Percentiles rank a stretch among this genome's conserved stretches.
Conservation (phyloP, 352 stramenopile genomes). For the Pythium apleroticum region DNA sequence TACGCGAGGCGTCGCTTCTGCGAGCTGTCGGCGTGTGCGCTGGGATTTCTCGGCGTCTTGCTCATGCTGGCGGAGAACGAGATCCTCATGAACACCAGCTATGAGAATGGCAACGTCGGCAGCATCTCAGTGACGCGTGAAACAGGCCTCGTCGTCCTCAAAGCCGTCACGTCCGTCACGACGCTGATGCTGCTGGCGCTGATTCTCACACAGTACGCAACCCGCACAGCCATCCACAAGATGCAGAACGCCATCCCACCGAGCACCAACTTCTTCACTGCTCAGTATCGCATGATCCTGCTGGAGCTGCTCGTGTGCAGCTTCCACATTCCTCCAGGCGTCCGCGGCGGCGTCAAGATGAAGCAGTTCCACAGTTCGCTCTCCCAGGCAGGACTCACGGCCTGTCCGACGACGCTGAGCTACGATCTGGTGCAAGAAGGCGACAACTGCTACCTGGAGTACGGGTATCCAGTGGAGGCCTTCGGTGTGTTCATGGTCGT, state of each 20-base stretch:
- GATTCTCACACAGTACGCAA: slow-evolving; percentile 51
- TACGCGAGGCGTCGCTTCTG: slow-evolving; percentile 45
- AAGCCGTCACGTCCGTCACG: slow-evolving; percentile 35
- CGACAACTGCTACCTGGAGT: slow-evolving; percentile 56
- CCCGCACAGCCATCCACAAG: slow-evolving; percentile 46
- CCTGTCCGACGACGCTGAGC: slow-evolving; percentile 26
- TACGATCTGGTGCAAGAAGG: slow-evolving; percentile 33
- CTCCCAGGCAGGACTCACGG: slow-evolving; percentile 16
- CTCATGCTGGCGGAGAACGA: slow-evolving; percentile 79
- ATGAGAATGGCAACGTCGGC: neutral
- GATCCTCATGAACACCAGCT: slow-evolving; percentile 33
- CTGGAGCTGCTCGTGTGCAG: slow-evolving; percentile 62
- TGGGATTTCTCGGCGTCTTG: slow-evolving; percentile 47
- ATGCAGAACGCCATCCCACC: slow-evolving; percentile 48
- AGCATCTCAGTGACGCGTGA: slow-evolving; percentile 1
- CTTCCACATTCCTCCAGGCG: slow-evolving; percentile 60
- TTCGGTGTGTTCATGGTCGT: slow-evolving; percentile 70
- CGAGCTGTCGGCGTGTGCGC: slow-evolving; percentile 48
- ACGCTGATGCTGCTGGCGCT: slow-evolving; percentile 45
- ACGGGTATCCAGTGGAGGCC: slow-evolving; percentile 59
- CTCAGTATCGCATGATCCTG: slow-evolving; percentile 34
- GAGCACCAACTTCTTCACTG: slow-evolving; percentile 29
- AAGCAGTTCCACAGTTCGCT: slow-evolving; percentile 45
- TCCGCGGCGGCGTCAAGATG: slow-evolving; percentile 42
- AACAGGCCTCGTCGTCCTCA: slow-evolving; percentile 32